A percentile compares a stretch with the other conserved stretches of the same genome.
Evolutionary conservation across 805 yeast genomes (phyloP).

Genomic region (Starmerella scarabaei): DNA sequence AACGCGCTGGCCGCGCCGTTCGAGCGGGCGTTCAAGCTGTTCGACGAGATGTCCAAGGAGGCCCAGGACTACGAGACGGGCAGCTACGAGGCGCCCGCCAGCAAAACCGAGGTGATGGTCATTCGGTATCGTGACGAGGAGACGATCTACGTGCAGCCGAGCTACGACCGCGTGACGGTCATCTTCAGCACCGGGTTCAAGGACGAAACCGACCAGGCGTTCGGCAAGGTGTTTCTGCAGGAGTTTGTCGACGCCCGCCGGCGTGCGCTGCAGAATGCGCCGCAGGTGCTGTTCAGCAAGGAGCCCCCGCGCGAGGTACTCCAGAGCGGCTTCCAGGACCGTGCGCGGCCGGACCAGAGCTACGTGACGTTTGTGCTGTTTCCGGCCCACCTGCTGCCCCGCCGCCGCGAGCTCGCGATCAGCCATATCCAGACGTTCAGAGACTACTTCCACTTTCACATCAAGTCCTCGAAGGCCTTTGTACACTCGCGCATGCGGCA

Average conservation of each 20-base stretch:
- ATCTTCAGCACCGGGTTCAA: conserved; percentile 87
- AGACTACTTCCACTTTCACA: conserved; percentile 96
- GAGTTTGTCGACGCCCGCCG: conserved; percentile 94
- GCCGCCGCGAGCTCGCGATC: conserved; percentile 71
- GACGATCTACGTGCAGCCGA: conserved; percentile 77
- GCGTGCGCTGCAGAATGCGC: conserved; percentile 92
- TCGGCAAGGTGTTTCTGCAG: conserved; percentile 29
- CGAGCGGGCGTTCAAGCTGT: conserved; percentile 68
- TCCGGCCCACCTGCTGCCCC: conserved; percentile 48
- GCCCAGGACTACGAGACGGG: conserved; percentile 26
- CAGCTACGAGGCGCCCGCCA: conserved; percentile 30
- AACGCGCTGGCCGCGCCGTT: conserved; percentile 88
- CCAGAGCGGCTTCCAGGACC: conserved; percentile 34
- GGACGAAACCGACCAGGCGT: conserved; percentile 82
- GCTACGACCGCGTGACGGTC: conserved; percentile 92
- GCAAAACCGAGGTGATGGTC: conserved; percentile 46
- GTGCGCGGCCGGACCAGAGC: conserved; percentile 12
- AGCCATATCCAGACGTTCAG: conserved; percentile 86
- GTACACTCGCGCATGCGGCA: conserved; percentile 97
- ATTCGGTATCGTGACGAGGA: conserved; percentile 88
- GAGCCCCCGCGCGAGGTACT: conserved; percentile 89
- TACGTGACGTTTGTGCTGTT: conserved; percentile 45
- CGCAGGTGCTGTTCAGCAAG: conserved; percentile 83
- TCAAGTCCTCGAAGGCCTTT: conserved; percentile 95
- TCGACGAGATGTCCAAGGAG: conserved; percentile 43